phyloP scores from a whole-genome alignment of 257 asterid genomes.

The Eustoma russellianum region DNA sequence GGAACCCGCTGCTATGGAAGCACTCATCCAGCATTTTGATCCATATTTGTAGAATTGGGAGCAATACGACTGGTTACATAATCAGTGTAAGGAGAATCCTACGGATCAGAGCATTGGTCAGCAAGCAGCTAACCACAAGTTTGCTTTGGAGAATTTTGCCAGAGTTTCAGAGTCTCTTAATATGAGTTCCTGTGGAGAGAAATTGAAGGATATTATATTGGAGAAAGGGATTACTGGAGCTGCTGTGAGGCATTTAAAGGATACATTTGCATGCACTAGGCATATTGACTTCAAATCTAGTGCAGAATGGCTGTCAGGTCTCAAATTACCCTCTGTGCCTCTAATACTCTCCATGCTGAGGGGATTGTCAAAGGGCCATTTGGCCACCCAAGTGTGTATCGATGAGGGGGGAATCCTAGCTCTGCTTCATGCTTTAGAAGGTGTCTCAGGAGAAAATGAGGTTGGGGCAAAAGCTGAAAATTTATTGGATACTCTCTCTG shows the following conservation, averaged over 20 bases:
- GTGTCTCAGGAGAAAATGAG: conserved; percentile 94
- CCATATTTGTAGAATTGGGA: conserved; percentile 82
- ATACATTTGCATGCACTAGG: conserved; percentile 58
- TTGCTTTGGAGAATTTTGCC: conserved; percentile 87
- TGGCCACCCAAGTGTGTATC: conserved; percentile 77
- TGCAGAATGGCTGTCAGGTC: conserved; percentile 61
- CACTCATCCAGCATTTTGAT: conserved; percentile 87
- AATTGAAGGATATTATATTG: conserved; percentile 92
- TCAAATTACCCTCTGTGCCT: conserved; percentile 84
- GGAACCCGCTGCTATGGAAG: conserved; percentile 98
- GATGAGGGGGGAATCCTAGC: conserved; percentile 80
- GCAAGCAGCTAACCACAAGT: conserved; percentile 69
- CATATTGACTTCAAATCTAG: conserved; percentile 71
- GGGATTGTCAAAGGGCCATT: conserved; percentile 92
- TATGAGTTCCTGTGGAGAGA: conserved; percentile 96
- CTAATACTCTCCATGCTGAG: conserved; percentile 89
- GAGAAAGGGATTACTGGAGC: conserved; percentile 82
- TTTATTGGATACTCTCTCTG: conserved; percentile 91
- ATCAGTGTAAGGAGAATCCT: conserved; percentile 54
- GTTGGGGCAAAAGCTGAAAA: conserved; percentile 98
- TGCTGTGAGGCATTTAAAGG: conserved; percentile 77
- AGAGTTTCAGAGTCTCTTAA: conserved; percentile 94
- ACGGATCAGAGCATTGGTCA: conserved; percentile 69
- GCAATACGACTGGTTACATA: conserved; percentile 72
- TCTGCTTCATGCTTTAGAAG: conserved; percentile 91